phyloP scores from a whole-genome alignment of 2,329 filamentous ascomycete genomes.

The Ophiocordyceps unilateralis region DNA sequence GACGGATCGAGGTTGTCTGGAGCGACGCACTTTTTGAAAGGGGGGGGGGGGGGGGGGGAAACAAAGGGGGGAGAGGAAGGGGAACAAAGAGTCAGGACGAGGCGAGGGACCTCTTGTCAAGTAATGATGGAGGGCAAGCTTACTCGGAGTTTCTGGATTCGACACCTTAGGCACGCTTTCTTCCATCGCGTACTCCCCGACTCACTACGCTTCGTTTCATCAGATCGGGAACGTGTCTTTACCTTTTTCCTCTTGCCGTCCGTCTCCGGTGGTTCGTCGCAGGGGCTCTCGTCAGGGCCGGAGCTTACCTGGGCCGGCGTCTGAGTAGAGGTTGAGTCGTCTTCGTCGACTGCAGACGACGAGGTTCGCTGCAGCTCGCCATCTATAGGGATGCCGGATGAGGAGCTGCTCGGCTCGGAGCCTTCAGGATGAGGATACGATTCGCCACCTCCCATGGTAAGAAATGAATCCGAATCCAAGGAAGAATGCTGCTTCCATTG shows the following conservation, averaged over 20 bases:
- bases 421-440: background rate
- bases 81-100: background rate
- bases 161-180: constrained; percentile 26
- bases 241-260: background rate
- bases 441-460: background rate
- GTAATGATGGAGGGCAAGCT: constrained; percentile 7
- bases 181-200: constrained; percentile 9
- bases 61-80: background rate
- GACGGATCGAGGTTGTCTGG: constrained; percentile 13
- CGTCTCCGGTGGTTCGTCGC: too few species aligned
- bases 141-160: constrained; percentile 26
- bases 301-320: too few species aligned
- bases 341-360: too few species aligned
- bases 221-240: background rate
- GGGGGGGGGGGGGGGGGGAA: background rate
- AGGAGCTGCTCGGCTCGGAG: too few species aligned
- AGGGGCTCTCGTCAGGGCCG: background rate
- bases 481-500: background rate
- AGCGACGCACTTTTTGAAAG: constrained; percentile 13
- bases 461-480: background rate
- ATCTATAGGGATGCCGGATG: too few species aligned
- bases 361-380: too few species aligned
- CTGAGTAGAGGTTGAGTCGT: too few species aligned
- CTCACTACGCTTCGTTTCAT: background rate
- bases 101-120: too few species aligned